phyloP scores from a whole-genome alignment of 2,329 filamentous ascomycete species.

The Coccinonectria pachysandricola region DNA sequence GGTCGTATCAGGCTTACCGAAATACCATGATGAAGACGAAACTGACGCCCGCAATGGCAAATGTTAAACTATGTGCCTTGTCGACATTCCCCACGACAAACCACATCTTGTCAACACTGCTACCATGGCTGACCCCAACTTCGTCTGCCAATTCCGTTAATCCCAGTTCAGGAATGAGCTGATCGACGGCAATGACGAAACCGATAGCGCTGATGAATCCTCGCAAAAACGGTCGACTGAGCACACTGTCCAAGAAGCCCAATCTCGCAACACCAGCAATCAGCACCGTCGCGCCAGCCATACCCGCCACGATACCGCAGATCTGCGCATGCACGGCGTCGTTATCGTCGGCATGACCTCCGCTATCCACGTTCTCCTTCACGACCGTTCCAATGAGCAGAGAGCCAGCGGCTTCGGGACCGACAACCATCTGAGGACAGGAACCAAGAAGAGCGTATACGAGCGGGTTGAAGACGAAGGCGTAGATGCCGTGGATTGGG shows the following conservation, averaged over 20 bases:
- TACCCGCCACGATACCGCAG: conserved; percentile 77
- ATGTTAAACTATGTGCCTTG: conserved; percentile 64
- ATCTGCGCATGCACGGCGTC: conserved; percentile 64
- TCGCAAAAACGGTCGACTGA: conserved; percentile 82
- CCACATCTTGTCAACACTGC: conserved; percentile 71
- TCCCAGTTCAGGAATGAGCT: conserved; percentile 83
- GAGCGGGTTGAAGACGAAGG: conserved; percentile 85
- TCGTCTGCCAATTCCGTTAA: conserved; percentile 56
- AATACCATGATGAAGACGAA: conserved; percentile 88
- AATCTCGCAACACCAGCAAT: conserved; percentile 74
- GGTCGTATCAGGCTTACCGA: conserved; percentile 58
- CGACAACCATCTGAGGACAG: conserved; percentile 86
- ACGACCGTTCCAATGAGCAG: conserved; percentile 83
- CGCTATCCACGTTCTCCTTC: conserved; percentile 61
- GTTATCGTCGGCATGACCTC: conserved; percentile 54
- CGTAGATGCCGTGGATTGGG: conserved; percentile 86
- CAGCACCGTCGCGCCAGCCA: conserved; percentile 83
- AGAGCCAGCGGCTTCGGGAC: conserved; percentile 88
- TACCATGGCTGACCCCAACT: conserved; percentile 65
- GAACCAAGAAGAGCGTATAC: conserved; percentile 87
- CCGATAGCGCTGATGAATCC: conserved; percentile 97
- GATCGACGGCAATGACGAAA: conserved; percentile 91
- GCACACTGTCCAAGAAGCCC: conserved; percentile 87
- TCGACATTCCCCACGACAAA: conserved; percentile 63
- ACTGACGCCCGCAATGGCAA: conserved; percentile 64